These are phyloP conservation scores for Calendula officinalis DNA, from an alignment of 129 eudicot species.

Conservation along the genomic window DNA sequence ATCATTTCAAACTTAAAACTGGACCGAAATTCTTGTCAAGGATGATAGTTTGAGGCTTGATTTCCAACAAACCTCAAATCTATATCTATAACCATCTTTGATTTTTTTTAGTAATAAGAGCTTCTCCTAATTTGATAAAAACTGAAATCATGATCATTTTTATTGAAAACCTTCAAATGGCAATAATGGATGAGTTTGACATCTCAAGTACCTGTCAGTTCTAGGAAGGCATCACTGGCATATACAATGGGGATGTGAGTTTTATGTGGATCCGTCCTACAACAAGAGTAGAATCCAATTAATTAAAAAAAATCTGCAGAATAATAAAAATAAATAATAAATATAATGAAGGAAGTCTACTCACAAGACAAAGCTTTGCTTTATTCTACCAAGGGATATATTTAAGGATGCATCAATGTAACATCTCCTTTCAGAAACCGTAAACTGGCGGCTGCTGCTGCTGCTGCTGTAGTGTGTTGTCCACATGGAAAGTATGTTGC, in stretches of 20 bases:
- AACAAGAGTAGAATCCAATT: conserved; percentile 3
- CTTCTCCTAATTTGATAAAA: too few species aligned
- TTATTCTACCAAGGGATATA: conserved; percentile 94
- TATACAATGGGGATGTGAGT: conserved; percentile 72
- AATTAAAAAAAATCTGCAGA: conserved; percentile 4
- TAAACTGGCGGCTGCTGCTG: conserved; percentile 28
- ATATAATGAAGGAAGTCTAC: conserved; percentile 35
- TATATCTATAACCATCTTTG: too few species aligned
- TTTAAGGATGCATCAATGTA: conserved; percentile 57
- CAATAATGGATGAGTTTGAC: not conserved
- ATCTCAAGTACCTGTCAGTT: conserved; percentile 55
- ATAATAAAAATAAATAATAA: not conserved
- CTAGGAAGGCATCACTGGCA: conserved; percentile 83
- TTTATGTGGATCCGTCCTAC: conserved; percentile 72
- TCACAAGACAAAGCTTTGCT: conserved; percentile 99
- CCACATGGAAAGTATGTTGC: conserved; percentile 66
- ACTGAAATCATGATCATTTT: too few species aligned
- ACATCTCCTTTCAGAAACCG: conserved; percentile 66
- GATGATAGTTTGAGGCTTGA: not conserved
- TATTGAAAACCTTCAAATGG: not conserved
- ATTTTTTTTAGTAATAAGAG: too few species aligned
- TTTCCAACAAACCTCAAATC: too few species aligned
- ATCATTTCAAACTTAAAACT: not conserved
- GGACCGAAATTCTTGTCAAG: not conserved
- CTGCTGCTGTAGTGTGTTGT: conserved; percentile 58